A percentile compares a stretch with the other conserved stretches of the same genome.
These are phyloP conservation scores for Boletus patriciae DNA, from an alignment of 768 basidiomycete genomes.

Conservation along the genomic window DNA sequence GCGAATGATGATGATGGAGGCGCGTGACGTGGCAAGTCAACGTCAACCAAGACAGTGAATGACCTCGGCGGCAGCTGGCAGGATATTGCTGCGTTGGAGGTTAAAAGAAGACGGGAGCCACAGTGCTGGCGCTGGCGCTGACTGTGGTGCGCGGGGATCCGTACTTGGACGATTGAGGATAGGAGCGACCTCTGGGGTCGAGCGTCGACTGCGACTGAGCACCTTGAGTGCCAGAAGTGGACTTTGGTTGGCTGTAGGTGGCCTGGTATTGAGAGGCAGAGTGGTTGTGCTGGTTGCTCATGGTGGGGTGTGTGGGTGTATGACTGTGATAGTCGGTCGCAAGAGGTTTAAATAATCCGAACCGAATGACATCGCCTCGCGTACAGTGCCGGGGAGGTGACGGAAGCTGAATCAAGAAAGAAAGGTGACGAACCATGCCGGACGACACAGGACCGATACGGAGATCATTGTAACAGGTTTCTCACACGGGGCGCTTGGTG, in stretches of 20 bases:
- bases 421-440: constrained; percentile 25
- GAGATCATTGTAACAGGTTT: constrained; percentile 15
- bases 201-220: constrained; percentile 22
- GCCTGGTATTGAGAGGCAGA: constrained; percentile 17
- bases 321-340: neutral
- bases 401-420: constrained; percentile 25
- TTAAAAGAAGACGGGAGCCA: constrained; percentile 63
- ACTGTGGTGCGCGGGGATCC: constrained; percentile 39
- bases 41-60: neutral
- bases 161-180: constrained; percentile 28
- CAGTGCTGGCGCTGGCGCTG: constrained; percentile 49
- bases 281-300: constrained; percentile 29
- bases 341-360: constrained; percentile 29
- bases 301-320: constrained; percentile 8
- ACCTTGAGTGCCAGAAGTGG: constrained; percentile 10
- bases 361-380: constrained; percentile 28
- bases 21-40: constrained; percentile 1
- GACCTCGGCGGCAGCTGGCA: neutral
- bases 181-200: constrained; percentile 23
- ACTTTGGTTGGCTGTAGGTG: constrained; percentile 22
- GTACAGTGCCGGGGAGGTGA: constrained; percentile 15
- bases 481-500: constrained; percentile 19
- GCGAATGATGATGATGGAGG: constrained; percentile 1
- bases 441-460: constrained; percentile 30
- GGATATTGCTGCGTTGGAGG: neutral